Evolutionary conservation across 192 early-diverging fungal species (phyloP).

Genomic region (Backusella australiensis): DNA sequence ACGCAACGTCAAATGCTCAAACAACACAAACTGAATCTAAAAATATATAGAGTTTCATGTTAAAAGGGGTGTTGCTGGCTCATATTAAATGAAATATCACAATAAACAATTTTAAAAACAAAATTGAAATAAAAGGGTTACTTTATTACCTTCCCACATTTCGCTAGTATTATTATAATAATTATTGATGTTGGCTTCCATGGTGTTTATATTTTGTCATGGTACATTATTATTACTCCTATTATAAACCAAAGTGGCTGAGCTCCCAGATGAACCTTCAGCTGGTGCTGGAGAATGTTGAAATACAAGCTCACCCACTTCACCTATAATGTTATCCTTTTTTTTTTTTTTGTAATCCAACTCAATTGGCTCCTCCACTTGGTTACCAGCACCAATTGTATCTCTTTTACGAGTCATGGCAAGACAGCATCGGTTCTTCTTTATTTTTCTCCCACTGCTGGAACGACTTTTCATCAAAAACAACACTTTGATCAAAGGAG

Average conservation of each 20-base stretch:
- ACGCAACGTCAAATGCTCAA: background rate
- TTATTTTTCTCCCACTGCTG: background rate
- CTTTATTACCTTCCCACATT: background rate
- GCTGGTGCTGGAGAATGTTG: background rate
- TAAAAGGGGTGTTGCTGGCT: too few relatives aligned
- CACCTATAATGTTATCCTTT: background rate
- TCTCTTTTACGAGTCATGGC: background rate
- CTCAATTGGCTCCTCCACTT: background rate
- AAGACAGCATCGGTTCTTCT: background rate
- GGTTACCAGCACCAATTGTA: conserved; percentile 4
- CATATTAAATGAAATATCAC: background rate
- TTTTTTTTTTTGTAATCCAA: background rate
- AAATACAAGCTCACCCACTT: background rate
- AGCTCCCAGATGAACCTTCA: background rate
- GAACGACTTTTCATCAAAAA: background rate
- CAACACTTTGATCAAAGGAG: background rate
- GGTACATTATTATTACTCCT: background rate
- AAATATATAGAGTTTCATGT: background rate
- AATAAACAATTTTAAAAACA: background rate
- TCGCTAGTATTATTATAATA: background rate
- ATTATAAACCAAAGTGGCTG: background rate
- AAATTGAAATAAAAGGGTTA: background rate
- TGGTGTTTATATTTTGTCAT: background rate
- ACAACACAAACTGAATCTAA: background rate
- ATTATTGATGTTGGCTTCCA: background rate